Evolutionary conservation across 2,329 filamentous ascomycete genomes (phyloP).

Genomic region (Alternaria brassicicola): DNA sequence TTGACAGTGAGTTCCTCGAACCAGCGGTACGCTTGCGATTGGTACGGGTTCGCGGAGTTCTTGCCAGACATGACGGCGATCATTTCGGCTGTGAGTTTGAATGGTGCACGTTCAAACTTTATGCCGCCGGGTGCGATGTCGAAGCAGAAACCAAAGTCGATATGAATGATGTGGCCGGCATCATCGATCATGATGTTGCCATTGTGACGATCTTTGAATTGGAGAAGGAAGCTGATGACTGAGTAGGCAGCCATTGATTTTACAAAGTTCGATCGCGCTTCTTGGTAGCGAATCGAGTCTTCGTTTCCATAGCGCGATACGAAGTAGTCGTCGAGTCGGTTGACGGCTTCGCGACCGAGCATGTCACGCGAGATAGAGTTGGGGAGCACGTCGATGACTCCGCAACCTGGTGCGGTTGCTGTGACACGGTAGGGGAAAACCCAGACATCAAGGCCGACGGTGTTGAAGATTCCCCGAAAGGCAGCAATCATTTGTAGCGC

Average conservation of each 20-base stretch:
- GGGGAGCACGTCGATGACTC: conserved; percentile 96
- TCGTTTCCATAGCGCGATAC: conserved; percentile 96
- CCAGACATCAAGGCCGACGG: conserved; percentile 91
- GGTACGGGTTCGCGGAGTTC: conserved; percentile 53
- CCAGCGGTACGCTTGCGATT: conserved; percentile 88
- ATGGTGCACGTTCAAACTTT: conserved; percentile 95
- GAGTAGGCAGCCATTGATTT: conserved; percentile 99
- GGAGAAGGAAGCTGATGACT: conserved; percentile 92
- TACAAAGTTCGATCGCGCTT: conserved; percentile 95
- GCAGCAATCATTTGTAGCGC: conserved; percentile 97
- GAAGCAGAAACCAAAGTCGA: conserved; percentile 99
- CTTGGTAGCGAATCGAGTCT: conserved; percentile 92
- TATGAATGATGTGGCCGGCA: conserved; percentile 94
- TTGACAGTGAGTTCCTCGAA: conserved; percentile 98
- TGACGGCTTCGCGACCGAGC: conserved; percentile 96
- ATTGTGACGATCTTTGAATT: conserved; percentile 99
- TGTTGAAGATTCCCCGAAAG: conserved; percentile 96
- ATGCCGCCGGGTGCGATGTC: conserved; percentile 97
- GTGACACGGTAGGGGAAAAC: conserved; percentile 98
- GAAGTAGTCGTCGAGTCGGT: conserved; percentile 98
- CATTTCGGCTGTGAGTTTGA: conserved; percentile 98
- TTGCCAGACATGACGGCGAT: conserved; percentile 94
- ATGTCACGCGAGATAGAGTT: conserved; percentile 99
- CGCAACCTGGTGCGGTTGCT: conserved; percentile 94
- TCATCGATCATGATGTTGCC: conserved; percentile 99